phyloP scores from a whole-genome alignment of 1,284 basidiomycete species.

The Melampsora larici-populina region DNA sequence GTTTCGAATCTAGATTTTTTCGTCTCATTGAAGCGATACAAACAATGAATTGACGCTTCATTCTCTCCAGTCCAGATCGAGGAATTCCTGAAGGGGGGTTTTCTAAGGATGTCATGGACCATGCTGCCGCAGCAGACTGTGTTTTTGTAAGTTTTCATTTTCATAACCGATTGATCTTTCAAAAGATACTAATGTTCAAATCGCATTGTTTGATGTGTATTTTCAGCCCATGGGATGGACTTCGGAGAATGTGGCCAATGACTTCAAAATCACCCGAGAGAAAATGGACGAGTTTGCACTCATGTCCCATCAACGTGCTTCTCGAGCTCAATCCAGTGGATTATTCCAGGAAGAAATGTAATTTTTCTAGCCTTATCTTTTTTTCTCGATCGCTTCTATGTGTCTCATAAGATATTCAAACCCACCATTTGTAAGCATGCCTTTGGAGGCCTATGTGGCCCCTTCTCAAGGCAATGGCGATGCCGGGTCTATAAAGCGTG shows the following conservation, averaged over 20 bases:
- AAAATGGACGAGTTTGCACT: constrained; percentile 83
- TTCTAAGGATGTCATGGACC: constrained; percentile 62
- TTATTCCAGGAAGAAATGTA: constrained; percentile 74
- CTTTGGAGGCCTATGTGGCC: constrained; percentile 1
- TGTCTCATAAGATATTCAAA: constrained; percentile 42
- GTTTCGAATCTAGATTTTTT: constrained; percentile 59
- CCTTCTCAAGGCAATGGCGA: constrained; percentile 51
- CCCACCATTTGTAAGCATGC: constrained; percentile 7
- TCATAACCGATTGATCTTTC: not conserved
- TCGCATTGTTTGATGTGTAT: constrained; percentile 19
- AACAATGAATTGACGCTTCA: not conserved
- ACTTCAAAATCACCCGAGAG: constrained; percentile 75
- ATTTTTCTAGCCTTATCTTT: constrained; percentile 61
- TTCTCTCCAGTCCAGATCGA: constrained; percentile 62
- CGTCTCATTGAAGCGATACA: constrained; percentile 2
- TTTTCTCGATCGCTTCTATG: constrained; percentile 51
- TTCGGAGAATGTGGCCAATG: constrained; percentile 72
- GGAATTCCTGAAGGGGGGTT: constrained; percentile 60
- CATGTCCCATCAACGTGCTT: constrained; percentile 73
- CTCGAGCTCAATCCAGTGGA: constrained; percentile 63
- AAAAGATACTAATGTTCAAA: not conserved
- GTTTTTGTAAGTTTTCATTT: constrained; percentile 61
- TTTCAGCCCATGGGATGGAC: constrained; percentile 80
- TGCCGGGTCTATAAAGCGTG: constrained; percentile 60
- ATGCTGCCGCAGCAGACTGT: constrained; percentile 63